A percentile compares a stretch with the other conserved stretches of the same genome.
Evolutionary conservation across 176 grass and related monocot species (phyloP).

Genomic region (Sorghum bicolor): DNA sequence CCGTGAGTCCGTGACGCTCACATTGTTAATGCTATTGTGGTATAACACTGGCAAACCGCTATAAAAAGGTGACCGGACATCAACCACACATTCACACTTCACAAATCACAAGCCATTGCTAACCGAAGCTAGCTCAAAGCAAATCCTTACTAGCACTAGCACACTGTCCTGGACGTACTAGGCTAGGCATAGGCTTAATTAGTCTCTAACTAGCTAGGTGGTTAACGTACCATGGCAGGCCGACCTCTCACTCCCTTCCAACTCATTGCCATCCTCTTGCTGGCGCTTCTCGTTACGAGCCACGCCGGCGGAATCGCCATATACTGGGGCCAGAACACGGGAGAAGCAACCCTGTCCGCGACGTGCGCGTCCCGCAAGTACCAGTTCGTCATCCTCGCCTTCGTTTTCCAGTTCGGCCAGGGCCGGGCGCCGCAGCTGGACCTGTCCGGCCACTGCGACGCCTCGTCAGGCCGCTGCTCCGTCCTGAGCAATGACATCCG

Average conservation of each 20-base stretch:
- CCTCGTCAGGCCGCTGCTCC: constrained; percentile 27
- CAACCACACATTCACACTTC: background rate
- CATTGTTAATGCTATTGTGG: background rate
- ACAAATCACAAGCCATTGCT: background rate
- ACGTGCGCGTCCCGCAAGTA: constrained; percentile 6
- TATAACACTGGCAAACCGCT: background rate
- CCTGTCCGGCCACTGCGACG: background rate
- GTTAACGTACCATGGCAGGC: constrained; percentile 20
- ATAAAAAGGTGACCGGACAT: background rate
- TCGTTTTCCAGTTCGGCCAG: background rate
- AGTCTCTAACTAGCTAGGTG: background rate
- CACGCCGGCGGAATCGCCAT: background rate
- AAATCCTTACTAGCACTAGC: background rate
- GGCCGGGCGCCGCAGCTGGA: background rate
- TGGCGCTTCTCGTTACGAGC: constrained; percentile 6
- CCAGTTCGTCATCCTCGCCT: constrained; percentile 8
- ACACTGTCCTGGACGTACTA: background rate
- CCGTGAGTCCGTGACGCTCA: background rate
- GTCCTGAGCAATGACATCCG: constrained; percentile 36
- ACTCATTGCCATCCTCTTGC: background rate
- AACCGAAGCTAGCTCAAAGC: background rate
- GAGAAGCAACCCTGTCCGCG: background rate
- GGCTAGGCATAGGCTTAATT: background rate
- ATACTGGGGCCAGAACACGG: constrained; percentile 16
- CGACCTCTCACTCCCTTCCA: background rate